Conservation (phyloP, 768 basidiomycete species). For the Gymnopilus junonius region DNA sequence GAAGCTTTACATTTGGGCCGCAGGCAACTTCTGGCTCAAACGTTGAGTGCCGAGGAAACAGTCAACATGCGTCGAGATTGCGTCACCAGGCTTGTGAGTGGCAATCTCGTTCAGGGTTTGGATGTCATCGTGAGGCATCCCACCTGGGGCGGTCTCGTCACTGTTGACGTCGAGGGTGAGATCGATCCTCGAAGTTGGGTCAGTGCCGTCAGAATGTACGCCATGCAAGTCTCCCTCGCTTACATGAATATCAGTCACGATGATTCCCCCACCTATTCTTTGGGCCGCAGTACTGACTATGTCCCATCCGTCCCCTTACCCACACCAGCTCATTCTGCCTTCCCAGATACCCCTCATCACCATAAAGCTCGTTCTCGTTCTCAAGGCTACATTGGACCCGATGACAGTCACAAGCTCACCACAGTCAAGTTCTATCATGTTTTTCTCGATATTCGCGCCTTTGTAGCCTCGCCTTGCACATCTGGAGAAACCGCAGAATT, state of each 20-base stretch:
- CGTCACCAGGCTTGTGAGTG: constrained; percentile 83
- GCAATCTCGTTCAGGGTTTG: constrained; percentile 89
- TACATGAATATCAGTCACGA: constrained; percentile 65
- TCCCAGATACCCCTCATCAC: constrained; percentile 57
- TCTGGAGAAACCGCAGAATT: constrained; percentile 94
- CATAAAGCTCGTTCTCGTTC: constrained; percentile 45
- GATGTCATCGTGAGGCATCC: constrained; percentile 98
- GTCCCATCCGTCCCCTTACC: constrained; percentile 49
- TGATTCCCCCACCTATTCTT: constrained; percentile 42
- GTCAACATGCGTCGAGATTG: constrained; percentile 81
- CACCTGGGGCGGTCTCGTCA: constrained; percentile 86
- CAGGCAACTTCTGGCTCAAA: constrained; percentile 86
- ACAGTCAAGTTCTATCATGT: constrained; percentile 85
- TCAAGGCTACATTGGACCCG: constrained; percentile 33
- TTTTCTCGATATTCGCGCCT: constrained; percentile 88
- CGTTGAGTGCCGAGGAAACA: constrained; percentile 87
- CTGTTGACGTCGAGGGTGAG: constrained; percentile 88
- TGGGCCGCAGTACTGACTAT: constrained; percentile 52
- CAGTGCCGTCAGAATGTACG: constrained; percentile 89
- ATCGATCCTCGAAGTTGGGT: constrained; percentile 84
- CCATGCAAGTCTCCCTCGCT: constrained; percentile 84
- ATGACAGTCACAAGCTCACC: constrained; percentile 38
- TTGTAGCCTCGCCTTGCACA: constrained; percentile 87
- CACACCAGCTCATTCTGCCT: constrained; percentile 71
- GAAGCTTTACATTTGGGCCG: constrained; percentile 92